Percentiles rank a stretch among this genome's conserved stretches.
Evolutionary conservation across 345 rosid genomes (phyloP).

Genomic region (Barbarea vulgaris): DNA sequence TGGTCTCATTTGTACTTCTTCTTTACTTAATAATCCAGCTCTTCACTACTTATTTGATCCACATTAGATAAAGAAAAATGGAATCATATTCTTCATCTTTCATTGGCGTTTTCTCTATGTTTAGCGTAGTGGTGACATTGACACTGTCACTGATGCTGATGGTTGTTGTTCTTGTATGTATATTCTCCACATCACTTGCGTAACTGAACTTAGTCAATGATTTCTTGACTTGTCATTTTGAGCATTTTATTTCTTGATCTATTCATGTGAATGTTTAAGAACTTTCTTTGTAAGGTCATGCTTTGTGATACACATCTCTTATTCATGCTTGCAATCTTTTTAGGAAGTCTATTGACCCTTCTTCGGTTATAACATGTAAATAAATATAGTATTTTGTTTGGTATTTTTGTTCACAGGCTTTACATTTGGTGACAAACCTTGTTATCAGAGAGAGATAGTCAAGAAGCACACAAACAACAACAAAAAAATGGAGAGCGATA

Average conservation of each 20-base stretch:
- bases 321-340: no score
- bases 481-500: slow-evolving; percentile 6
- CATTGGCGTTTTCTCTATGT: not conserved
- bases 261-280: not conserved
- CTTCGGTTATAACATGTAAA: not conserved
- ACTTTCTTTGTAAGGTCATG: not conserved
- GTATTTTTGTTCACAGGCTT: not conserved
- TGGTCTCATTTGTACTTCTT: not conserved
- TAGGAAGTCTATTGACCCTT: not conserved
- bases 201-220: not conserved
- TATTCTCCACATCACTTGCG: no score
- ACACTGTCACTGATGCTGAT: not conserved
- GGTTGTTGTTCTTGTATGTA: not conserved
- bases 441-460: not conserved
- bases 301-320: not conserved
- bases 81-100: not conserved
- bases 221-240: not conserved
- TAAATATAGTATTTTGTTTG: not conserved
- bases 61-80: not conserved
- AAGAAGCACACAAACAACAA: not conserved
- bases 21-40: no score
- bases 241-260: not conserved
- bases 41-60: not conserved
- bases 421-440: not conserved
- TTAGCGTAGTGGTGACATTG: not conserved